phyloP scores from a whole-genome alignment of 2,329 filamentous ascomycete genomes.

The Penicillium sp. region DNA sequence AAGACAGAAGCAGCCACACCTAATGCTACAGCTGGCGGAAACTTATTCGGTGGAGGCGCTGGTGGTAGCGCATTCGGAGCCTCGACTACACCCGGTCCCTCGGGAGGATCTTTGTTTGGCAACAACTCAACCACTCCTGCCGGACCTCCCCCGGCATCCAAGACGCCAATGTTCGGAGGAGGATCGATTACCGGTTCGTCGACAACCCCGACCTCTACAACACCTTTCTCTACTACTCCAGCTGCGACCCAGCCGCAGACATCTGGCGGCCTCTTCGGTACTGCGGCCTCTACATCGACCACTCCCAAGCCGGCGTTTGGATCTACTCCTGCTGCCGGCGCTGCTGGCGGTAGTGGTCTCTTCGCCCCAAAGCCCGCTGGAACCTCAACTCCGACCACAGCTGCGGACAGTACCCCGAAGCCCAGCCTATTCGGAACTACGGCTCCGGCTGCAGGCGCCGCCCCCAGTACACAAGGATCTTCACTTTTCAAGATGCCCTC shows the following conservation, averaged over 20 bases:
- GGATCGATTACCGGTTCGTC: slow-evolving; percentile 25
- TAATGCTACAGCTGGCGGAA: slow-evolving; percentile 24
- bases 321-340: slow-evolving; percentile 17
- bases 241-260: slow-evolving; percentile 31
- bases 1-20: slow-evolving; percentile 19
- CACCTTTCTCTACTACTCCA: slow-evolving; percentile 28
- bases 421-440: slow-evolving; percentile 27
- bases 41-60: slow-evolving; percentile 29
- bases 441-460: slow-evolving; percentile 15
- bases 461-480: slow-evolving; percentile 21
- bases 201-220: slow-evolving; percentile 19
- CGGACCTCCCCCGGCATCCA: slow-evolving; percentile 45
- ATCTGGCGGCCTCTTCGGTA: slow-evolving; percentile 31
- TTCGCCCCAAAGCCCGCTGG: slow-evolving; percentile 34
- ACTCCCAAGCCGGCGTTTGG: slow-evolving; percentile 32
- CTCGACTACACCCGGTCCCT: slow-evolving; percentile 2
- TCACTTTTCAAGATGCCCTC: slow-evolving; percentile 32
- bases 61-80: slow-evolving; percentile 12
- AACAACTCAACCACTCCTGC: slow-evolving; percentile 52
- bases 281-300: slow-evolving; percentile 18
- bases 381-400: slow-evolving; percentile 25
- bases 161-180: slow-evolving; percentile 30
- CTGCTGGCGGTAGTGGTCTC: slow-evolving; percentile 22
- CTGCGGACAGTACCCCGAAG: slow-evolving; percentile 27
- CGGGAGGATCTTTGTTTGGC: slow-evolving; percentile 34